Percentiles rank a stretch among this genome's conserved stretches.
These are phyloP conservation scores for Cladophialophora chaetospira DNA, from an alignment of 2,329 filamentous ascomycete species.

Conservation along the genomic window DNA sequence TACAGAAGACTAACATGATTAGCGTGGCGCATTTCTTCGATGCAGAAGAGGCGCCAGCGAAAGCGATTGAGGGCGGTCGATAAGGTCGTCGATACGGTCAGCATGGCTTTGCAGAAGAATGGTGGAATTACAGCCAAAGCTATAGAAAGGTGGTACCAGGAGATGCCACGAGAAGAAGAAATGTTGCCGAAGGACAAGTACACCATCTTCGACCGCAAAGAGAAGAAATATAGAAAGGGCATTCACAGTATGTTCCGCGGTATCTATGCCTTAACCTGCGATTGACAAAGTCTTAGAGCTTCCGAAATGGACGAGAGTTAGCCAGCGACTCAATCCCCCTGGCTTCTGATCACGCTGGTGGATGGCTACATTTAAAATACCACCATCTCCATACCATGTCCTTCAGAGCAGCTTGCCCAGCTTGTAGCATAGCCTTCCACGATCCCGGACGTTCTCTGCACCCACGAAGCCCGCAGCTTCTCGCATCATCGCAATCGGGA, in stretches of 20 bases:
- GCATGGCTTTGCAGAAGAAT: constrained; percentile 73
- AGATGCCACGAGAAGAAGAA: constrained; percentile 94
- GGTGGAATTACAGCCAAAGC: constrained; percentile 71
- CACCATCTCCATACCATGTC: neutral
- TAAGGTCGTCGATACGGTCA: constrained; percentile 78
- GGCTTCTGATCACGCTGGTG: constrained; percentile 66
- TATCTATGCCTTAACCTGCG: neutral
- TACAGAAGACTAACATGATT: too few species aligned
- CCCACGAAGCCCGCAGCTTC: too few species aligned
- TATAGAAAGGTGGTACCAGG: constrained; percentile 85
- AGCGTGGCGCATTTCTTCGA: constrained; percentile 90
- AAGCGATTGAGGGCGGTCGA: constrained; percentile 83
- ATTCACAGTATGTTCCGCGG: constrained; percentile 79
- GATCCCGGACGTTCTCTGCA: too few species aligned
- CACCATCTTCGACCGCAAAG: constrained; percentile 95
- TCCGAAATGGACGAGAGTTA: constrained; percentile 93
- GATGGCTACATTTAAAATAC: neutral
- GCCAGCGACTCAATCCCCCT: constrained; percentile 88
- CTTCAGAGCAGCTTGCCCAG: neutral
- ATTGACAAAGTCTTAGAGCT: constrained; percentile 58
- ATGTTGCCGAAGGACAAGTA: constrained; percentile 98
- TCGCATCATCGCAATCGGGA: too few species aligned
- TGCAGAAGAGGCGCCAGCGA: constrained; percentile 86
- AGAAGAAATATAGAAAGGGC: constrained; percentile 92
- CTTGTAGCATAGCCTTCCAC: too few species aligned